These are phyloP conservation scores for Larix sibirica DNA, from an alignment of 83 land plant species.

Conservation along the genomic window DNA sequence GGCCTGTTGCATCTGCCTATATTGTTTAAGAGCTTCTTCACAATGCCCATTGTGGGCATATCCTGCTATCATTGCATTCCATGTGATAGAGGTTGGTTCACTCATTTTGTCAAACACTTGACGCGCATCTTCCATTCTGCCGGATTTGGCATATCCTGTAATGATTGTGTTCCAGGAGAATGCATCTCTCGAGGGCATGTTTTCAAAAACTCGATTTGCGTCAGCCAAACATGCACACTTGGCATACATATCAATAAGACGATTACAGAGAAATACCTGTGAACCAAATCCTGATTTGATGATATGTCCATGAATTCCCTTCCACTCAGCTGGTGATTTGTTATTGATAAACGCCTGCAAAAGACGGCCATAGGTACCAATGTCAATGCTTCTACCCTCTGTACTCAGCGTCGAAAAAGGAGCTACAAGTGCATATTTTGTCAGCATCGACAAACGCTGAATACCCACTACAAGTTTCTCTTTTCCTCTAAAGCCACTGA, in stretches of 20 bases:
- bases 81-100: not conserved
- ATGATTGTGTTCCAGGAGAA: constrained; percentile 1
- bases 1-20: not conserved
- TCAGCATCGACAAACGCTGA: no score
- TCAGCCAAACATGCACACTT: not conserved
- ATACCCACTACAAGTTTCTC: no score
- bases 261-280: not conserved
- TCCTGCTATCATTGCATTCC: constrained; percentile 6
- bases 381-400: no score
- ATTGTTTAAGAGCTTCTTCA: not conserved
- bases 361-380: no score
- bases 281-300: constrained; percentile 9
- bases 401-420: no score
- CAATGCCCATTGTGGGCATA: not conserved
- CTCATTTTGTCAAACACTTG: not conserved
- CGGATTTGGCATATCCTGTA: not conserved
- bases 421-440: no score
- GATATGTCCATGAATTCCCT: not conserved
- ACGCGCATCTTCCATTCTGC: not conserved
- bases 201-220: not conserved
- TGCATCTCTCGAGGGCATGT: not conserved
- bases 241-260: not conserved
- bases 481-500: no score
- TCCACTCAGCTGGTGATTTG: not conserved
- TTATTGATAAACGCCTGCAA: no score